Evolutionary conservation across 2,329 filamentous ascomycete species (phyloP), one percentile per base, ranked within the genome.

Genomic region (Sarocladium brachiariae): DNA sequence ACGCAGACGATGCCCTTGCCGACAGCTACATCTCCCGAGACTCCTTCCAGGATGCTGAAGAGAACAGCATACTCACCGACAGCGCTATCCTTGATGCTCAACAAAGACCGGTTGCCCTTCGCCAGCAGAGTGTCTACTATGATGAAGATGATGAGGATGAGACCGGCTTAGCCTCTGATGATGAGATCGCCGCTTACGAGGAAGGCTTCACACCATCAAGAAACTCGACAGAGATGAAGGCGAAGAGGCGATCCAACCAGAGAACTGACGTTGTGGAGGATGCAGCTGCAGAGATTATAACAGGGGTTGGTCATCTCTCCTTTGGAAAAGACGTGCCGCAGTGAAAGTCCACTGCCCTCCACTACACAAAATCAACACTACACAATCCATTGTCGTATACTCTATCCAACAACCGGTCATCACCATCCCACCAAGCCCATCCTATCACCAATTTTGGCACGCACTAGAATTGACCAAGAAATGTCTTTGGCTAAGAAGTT

Each of bases 11-110:
- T 47, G 74, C 70, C 34, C 61, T 81, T 38, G 76, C 70, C 16
- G 77, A 79, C 25, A 80, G 76, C 59, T 83, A 80, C 57, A 70
- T 83, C 51, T 78, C 77, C 1, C 68, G 58, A 8, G 72, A 75
- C 23, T 77, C 75, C 1, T 67, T 73, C 4, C 64, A 76, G 21
- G 73, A 75, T 25, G 65, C 65, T 25, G 64, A 68, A 53, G 66
- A 63, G 25, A 72, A 72, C 53, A 75, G 72, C 53, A 60, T 69
- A 21, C 57, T 72, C 37, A 70, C 68, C 45, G 71, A 66, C 24
- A 70, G 72, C 34, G 67, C 72, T 49, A 69, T 76, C 9, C 70
- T 73, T 33, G 70, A 72, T 30, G 64, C 63, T 10, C 64, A 73
- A 63, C 63, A 65, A 41, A 65, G 64, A 37, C 70, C 70, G 2